These are phyloP conservation scores for Oryza glaberrima DNA, from an alignment of 176 grass and related monocot species.

Conservation along the genomic window DNA sequence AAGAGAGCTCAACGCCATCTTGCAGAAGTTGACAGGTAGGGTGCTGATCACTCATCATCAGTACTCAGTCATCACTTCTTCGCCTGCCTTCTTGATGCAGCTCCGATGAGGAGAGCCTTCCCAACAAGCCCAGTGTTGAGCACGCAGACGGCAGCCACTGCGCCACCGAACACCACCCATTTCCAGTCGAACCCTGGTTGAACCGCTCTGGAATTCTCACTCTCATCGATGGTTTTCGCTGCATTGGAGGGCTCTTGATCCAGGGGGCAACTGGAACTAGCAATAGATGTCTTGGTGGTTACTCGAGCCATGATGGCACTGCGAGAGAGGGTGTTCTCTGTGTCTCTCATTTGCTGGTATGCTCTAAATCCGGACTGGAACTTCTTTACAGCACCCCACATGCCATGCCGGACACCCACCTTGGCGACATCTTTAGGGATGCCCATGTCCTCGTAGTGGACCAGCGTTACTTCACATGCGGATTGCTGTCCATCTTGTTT, in stretches of 20 bases:
- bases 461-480: constrained; percentile 88
- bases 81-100: constrained; percentile 61
- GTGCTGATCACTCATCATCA: not conserved
- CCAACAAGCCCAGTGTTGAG: constrained; percentile 76
- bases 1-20: not conserved
- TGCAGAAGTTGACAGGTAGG: constrained; percentile 1
- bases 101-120: constrained; percentile 73
- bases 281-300: constrained; percentile 57
- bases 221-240: constrained; percentile 27
- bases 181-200: constrained; percentile 79
- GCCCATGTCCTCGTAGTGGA: constrained; percentile 97
- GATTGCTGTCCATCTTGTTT: constrained; percentile 77
- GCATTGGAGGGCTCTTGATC: not conserved
- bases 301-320: constrained; percentile 63
- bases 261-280: constrained; percentile 26
- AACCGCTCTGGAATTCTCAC: constrained; percentile 35
- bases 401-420: constrained; percentile 85
- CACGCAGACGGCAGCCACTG: constrained; percentile 66
- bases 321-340: constrained; percentile 55
- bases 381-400: constrained; percentile 98
- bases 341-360: constrained; percentile 66
- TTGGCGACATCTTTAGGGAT: constrained; percentile 97
- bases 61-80: constrained; percentile 58
- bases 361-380: constrained; percentile 86
- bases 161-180: constrained; percentile 78